These are phyloP conservation scores for Clavispora carvajalis DNA, from an alignment of 805 yeast species.

Conservation along the genomic window DNA sequence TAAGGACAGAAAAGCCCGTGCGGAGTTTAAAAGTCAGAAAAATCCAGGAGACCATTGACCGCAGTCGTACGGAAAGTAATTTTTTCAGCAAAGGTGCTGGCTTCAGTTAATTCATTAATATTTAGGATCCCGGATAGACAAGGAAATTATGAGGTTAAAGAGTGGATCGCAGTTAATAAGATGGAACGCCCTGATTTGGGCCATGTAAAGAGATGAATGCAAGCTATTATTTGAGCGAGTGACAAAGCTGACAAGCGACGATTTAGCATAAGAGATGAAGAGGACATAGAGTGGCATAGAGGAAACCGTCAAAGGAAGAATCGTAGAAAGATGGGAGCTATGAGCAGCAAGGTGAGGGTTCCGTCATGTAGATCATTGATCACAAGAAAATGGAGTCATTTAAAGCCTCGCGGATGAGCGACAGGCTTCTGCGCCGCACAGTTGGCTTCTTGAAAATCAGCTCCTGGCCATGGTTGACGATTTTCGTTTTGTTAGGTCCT, in stretches of 20 bases:
- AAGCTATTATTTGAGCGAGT: too few relatives aligned
- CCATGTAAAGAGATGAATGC: too few relatives aligned
- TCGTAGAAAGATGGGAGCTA: neutral
- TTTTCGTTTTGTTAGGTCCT: constrained; percentile 37
- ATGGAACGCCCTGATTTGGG: too few relatives aligned
- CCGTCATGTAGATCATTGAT: constrained; percentile 1
- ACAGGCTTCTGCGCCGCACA: constrained; percentile 38
- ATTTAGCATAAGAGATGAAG: too few relatives aligned
- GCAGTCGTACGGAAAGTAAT: constrained; percentile 9
- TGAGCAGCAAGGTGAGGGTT: neutral
- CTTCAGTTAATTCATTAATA: neutral
- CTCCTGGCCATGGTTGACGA: constrained; percentile 40
- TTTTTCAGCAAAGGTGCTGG: constrained; percentile 2
- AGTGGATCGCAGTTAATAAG: too few relatives aligned
- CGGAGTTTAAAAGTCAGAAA: constrained; percentile 22
- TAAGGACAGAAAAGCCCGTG: constrained; percentile 11
- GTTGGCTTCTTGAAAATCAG: constrained; percentile 32
- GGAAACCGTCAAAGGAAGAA: neutral
- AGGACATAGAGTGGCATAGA: too few relatives aligned
- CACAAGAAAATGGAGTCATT: constrained; percentile 11
- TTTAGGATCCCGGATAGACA: neutral
- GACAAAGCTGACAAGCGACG: too few relatives aligned
- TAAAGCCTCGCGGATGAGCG: constrained; percentile 10
- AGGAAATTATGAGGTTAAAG: neutral
- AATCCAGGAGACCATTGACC: constrained; percentile 21